phyloP scores from a whole-genome alignment of 2,329 filamentous ascomycete species.

The Fusarium gaditjirri region DNA sequence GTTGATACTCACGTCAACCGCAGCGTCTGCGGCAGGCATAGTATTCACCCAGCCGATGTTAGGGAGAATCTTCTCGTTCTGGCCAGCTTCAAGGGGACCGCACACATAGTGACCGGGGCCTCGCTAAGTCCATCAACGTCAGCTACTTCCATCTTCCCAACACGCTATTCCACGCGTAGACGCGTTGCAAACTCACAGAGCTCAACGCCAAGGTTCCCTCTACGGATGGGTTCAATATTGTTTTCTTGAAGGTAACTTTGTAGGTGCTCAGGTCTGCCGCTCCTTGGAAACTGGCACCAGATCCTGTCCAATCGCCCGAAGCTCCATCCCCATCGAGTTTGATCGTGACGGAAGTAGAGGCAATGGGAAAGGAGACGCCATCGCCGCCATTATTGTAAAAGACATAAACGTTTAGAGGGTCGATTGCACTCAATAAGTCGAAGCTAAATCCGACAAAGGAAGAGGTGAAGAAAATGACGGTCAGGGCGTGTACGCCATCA shows the following conservation, averaged over 20 bases:
- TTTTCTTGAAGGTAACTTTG: not conserved
- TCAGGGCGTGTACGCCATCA: not conserved
- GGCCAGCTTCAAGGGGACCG: not conserved
- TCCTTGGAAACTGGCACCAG: not conserved
- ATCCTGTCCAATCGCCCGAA: not conserved
- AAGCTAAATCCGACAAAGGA: not conserved
- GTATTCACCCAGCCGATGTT: not conserved
- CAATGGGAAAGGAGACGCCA: not conserved
- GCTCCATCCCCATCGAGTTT: not conserved
- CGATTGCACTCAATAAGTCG: not conserved
- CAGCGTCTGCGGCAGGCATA: not conserved
- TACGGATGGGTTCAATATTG: not conserved
- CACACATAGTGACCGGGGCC: not conserved
- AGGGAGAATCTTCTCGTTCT: not conserved
- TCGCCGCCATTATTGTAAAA: not conserved
- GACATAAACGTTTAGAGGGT: not conserved
- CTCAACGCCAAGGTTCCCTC: not conserved
- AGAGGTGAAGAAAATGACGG: not conserved
- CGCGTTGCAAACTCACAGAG: not conserved
- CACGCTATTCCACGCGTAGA: not conserved
- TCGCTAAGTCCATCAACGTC: not conserved
- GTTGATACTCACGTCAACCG: not conserved
- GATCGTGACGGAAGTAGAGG: not conserved
- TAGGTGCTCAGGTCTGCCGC: not conserved
- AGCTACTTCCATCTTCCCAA: not conserved